Base-by-base conservation (phyloP, 805 yeast genomes). In the Lipomyces sp. region DNA sequence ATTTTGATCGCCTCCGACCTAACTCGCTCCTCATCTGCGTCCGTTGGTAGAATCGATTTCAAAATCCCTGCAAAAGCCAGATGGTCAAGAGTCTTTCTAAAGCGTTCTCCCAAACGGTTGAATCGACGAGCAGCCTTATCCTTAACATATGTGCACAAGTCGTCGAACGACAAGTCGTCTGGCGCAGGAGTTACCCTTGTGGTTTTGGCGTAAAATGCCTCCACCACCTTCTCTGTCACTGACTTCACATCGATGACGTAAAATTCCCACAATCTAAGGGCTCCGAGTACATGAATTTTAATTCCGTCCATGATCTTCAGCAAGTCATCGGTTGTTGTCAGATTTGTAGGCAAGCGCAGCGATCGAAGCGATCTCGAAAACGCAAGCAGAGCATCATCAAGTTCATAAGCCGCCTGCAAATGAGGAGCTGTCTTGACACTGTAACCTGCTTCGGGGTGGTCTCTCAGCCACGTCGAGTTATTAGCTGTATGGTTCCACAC, bases 401-500 rank as follows among this genome's bases (percentile, higher is more conserved):
- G 83, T 73, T 88, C 97, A 53, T 92, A 88, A 0, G 98, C 98
- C 2, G 96, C 79, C 13, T 76, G 81, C 69, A 94, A 82, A 78
- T 94, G 97, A 4, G 98, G 98, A 1, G 98, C 96, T 2, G 97
- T 93, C 60, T 83, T 84, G 33, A 83, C 83, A 65, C 91, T 90
- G 78, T 94, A 94, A 8, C 98, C 98, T 1, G 90, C 86, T 30
- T 93, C 97, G 0, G 98, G 98, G 72, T 90, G 92, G 2, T 87
- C 89, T 54, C 84, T 79, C 42, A 95, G 78, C 99, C 99, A 94
- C 0, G 74, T 77, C 0, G 98, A 92, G 77, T 94, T 91, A 75
- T 90, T 84, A 1, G 98, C 97, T 0, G 98, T 94, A 75, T 94
- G 99, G 76, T 94, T 94, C 83, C 92, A 87, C 1, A 94, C 98